These are phyloP conservation scores for Diaporthe velutina DNA, from an alignment of 2,329 filamentous ascomycete genomes.

Conservation along the genomic window DNA sequence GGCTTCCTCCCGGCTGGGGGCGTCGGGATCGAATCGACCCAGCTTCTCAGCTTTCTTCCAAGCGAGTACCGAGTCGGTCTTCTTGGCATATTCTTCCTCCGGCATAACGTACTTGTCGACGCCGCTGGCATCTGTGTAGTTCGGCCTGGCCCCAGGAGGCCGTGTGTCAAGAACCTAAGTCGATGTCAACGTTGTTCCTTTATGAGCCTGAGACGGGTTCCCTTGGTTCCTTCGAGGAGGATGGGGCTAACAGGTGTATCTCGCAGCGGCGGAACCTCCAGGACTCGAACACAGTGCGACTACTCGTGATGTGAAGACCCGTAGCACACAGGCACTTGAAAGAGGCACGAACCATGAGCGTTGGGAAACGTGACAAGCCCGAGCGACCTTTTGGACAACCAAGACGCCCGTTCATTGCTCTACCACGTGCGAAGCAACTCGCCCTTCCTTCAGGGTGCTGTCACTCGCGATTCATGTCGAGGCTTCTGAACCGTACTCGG, in stretches of 20 bases:
- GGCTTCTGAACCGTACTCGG: too few relatives aligned
- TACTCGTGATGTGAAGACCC: neutral
- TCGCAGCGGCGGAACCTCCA: too few relatives aligned
- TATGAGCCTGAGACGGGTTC: neutral
- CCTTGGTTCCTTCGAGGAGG: neutral
- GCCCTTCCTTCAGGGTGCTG: neutral
- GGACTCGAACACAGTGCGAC: neutral
- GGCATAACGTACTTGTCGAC: slow-evolving; percentile 94
- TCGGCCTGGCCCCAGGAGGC: slow-evolving; percentile 79
- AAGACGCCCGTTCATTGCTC: neutral
- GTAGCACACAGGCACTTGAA: neutral
- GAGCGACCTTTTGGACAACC: neutral
- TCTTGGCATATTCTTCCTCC: slow-evolving; percentile 85
- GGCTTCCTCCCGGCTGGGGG: slow-evolving; percentile 79
- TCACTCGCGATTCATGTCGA: slow-evolving; percentile 7
- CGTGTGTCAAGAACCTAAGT: slow-evolving; percentile 83
- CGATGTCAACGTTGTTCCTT: slow-evolving; percentile 42
- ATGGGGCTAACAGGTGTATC: neutral
- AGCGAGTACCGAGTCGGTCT: slow-evolving; percentile 88
- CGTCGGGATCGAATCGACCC: slow-evolving; percentile 93
- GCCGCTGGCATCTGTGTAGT: slow-evolving; percentile 83
- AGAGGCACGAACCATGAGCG: neutral
- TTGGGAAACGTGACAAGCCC: neutral
- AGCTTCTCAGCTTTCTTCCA: slow-evolving; percentile 97
- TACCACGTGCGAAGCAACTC: neutral